Evolutionary conservation across 345 rosid genomes (phyloP), one percentile per base, ranked within the genome.

Genomic region (Triadica sebifera): DNA sequence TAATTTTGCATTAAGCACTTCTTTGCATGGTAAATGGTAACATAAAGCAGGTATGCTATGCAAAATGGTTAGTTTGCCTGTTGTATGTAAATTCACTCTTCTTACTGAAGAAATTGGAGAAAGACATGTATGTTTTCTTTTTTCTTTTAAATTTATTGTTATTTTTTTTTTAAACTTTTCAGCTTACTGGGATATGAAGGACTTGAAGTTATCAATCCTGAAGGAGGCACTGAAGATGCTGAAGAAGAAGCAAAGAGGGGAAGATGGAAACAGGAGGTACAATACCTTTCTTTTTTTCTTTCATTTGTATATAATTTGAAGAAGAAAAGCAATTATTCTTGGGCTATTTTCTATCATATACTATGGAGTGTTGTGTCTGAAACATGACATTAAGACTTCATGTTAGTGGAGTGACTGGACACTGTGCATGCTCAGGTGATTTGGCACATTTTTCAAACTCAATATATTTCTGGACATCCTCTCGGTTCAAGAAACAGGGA

Each of bases 161-260:
- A 25, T 64, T 34, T 9, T 43, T 56, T 9, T n/a, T n/a, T n/a
- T n/a, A n/a, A n/a, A 8, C 12, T 17, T 10, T 70, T 39, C 77
- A 93, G 93, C 46, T 49, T 88, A 57, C 77, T 84, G 60, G 86
- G 87, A 67, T 84, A 93, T 75, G 98, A 92, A 87, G 97, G 91
- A 12, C 76, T 93, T 72, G 98, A 93, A 84, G 97, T 93, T 47
- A 84, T 93, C 51, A 91, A 93, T 82, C 98, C 98, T 11, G 98
- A 93, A 56, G 98, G 97, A 82, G 96, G 93, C 66, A 90, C 87
- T 58, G 98, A 94, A 82, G 97, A 94, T 64, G 94, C 93, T 0
- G 96, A 83, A 83, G 98, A 94, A 80, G 96, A 94, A 86, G 98
- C 98, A 77, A 89, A 80, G 69, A 88, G 81, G 82, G 97, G 98